A percentile compares a stretch with the other conserved stretches of the same genome.
Conservation (phyloP, 2,329 filamentous ascomycete genomes). For the Grosmannia huntii region DNA sequence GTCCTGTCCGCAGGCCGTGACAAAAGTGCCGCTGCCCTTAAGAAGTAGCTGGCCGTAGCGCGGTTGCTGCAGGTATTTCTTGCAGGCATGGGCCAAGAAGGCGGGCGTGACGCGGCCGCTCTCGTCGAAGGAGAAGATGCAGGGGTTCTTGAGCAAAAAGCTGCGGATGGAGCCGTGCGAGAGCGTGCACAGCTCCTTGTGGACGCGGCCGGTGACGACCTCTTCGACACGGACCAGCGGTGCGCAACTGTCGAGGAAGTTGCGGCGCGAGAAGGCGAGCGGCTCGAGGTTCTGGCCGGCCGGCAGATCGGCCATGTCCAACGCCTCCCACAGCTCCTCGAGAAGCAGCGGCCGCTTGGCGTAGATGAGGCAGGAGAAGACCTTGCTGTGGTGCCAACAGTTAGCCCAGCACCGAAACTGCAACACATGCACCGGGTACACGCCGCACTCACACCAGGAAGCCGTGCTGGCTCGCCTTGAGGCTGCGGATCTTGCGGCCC, state of each 20-base stretch:
- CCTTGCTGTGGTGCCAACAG: not conserved
- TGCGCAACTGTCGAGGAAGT: slow-evolving; percentile 1
- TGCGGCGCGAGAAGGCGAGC: not conserved
- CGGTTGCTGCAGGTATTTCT: slow-evolving; percentile 1
- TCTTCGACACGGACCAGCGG: not conserved
- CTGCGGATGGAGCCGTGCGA: slow-evolving; percentile 1
- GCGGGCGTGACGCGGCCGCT: not conserved
- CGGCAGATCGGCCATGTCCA: not conserved
- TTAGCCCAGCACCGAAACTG: too few relatives aligned
- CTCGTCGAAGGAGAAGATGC: not conserved
- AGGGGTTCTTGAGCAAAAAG: not conserved
- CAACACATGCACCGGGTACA: too few relatives aligned
- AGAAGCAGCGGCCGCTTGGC: not conserved
- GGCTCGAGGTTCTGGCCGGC: not conserved
- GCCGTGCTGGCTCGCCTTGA: not conserved
- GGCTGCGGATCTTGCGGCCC: not conserved
- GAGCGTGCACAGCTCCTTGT: not conserved
- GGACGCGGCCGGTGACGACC: not conserved
- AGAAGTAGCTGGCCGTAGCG: not conserved
- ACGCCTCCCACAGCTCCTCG: not conserved
- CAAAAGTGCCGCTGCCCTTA: not conserved
- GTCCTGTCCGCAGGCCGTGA: not conserved
- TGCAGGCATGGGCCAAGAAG: not conserved
- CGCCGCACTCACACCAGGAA: not conserved
- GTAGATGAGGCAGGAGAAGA: slow-evolving; percentile 1